These are phyloP conservation scores for Dimargaris verticillata DNA, from an alignment of 192 early-diverging fungal species.

Conservation along the genomic window DNA sequence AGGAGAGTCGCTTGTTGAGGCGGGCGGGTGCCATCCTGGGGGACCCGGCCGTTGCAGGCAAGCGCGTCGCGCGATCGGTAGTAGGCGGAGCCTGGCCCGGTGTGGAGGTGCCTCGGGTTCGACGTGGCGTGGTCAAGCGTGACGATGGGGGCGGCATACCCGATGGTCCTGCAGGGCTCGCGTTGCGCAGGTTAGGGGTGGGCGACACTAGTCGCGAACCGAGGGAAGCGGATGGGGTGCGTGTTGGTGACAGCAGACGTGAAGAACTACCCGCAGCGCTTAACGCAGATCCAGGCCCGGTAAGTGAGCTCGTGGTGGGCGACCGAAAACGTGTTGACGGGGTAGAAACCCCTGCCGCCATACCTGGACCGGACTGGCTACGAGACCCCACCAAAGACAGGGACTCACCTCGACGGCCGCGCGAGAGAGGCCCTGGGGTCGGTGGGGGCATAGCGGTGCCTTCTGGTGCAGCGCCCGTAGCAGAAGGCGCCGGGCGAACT, in stretches of 20 bases:
- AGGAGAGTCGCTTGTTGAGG: conserved; percentile 10
- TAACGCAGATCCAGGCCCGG: neutral
- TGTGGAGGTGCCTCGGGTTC: conserved; percentile 3
- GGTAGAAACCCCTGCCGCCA: neutral
- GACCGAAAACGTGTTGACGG: conserved; percentile 1
- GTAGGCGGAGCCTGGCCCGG: neutral
- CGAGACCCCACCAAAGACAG: neutral
- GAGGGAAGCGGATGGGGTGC: neutral
- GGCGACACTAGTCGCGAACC: neutral
- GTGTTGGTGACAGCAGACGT: neutral
- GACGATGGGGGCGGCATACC: neutral
- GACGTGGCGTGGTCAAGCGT: conserved; percentile 6
- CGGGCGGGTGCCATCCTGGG: neutral
- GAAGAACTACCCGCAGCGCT: neutral
- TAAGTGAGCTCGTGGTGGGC: neutral
- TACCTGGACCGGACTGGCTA: too few relatives aligned
- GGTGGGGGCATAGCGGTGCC: neutral
- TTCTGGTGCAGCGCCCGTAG: neutral
- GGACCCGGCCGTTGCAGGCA: neutral
- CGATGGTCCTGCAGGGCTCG: neutral
- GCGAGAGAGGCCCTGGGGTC: neutral
- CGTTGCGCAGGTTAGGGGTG: neutral
- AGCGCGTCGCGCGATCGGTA: neutral
- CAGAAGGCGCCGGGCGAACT: conserved; percentile 15
- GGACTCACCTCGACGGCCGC: conserved; percentile 8